Evolutionary conservation across 805 yeast genomes (phyloP).

Genomic region (Saccharomyces mikatae): DNA sequence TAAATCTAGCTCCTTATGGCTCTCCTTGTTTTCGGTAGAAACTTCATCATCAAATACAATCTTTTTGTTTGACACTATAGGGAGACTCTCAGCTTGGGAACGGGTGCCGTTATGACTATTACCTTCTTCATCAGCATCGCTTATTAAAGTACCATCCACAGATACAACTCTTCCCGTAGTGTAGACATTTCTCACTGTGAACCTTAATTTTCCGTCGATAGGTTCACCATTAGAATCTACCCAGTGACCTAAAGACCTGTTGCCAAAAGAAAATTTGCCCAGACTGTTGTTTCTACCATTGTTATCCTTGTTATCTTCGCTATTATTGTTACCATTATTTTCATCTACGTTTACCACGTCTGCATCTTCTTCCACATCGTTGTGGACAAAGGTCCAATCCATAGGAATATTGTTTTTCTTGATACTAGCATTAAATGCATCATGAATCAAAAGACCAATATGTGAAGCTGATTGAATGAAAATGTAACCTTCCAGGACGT

Average conservation of each 20-base stretch:
- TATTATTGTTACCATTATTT: constrained; percentile 9
- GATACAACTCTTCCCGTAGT: constrained; percentile 77
- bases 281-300: constrained; percentile 15
- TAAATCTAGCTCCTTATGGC: constrained; percentile 30
- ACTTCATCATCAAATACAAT: constrained; percentile 43
- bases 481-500: constrained; percentile 73
- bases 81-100: constrained; percentile 45
- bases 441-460: constrained; percentile 82
- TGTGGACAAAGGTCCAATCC: constrained; percentile 77
- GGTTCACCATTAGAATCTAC: constrained; percentile 62
- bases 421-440: constrained; percentile 90
- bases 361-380: constrained; percentile 49
- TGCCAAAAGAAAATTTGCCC: constrained; percentile 17
- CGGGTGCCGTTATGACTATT: constrained; percentile 17
- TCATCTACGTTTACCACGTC: constrained; percentile 16
- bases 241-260: constrained; percentile 78
- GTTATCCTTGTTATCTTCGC: constrained; percentile 5
- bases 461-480: constrained; percentile 94
- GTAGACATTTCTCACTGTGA: constrained; percentile 63
- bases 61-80: constrained; percentile 42
- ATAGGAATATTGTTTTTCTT: constrained; percentile 79
- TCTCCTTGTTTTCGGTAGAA: constrained; percentile 29
- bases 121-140: constrained; percentile 10
- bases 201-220: constrained; percentile 74
- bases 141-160: constrained; percentile 75